These are phyloP conservation scores for Astragalus glycyphyllos DNA, from an alignment of 306 rosid genomes.

Conservation along the genomic window DNA sequence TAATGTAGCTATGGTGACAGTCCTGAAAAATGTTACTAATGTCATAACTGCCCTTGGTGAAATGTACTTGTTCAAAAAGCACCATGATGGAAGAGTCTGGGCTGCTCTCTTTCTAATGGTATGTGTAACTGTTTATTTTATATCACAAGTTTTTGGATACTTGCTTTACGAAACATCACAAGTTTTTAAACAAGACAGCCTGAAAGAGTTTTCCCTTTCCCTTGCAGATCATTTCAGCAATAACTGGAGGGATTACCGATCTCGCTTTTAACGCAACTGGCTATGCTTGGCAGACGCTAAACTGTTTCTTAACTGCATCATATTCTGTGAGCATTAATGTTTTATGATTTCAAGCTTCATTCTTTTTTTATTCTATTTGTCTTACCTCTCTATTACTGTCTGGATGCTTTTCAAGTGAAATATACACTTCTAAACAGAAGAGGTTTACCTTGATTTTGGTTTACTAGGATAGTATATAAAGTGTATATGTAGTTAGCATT, in stretches of 20 bases:
- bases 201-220: constrained; percentile 32
- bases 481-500: constrained; percentile 20
- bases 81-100: constrained; percentile 90
- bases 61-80: constrained; percentile 91
- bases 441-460: constrained; percentile 23
- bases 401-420: constrained; percentile 18
- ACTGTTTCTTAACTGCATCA: constrained; percentile 96
- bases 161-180: constrained; percentile 17
- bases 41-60: constrained; percentile 98
- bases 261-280: constrained; percentile 82
- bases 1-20: constrained; percentile 98
- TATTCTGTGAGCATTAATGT: constrained; percentile 83
- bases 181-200: constrained; percentile 17
- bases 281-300: constrained; percentile 85
- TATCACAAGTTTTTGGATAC: constrained; percentile 23
- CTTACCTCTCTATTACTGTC: constrained; percentile 19
- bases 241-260: constrained; percentile 93
- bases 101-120: constrained; percentile 96
- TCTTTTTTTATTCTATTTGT: neutral
- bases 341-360: constrained; percentile 37
- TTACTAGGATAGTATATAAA: constrained; percentile 7
- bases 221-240: constrained; percentile 93
- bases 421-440: constrained; percentile 5
- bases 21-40: constrained; percentile 96
- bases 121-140: constrained; percentile 6